phyloP scores from a whole-genome alignment of 2,329 filamentous ascomycete species.

The Ophiostoma himal-ulmi region DNA sequence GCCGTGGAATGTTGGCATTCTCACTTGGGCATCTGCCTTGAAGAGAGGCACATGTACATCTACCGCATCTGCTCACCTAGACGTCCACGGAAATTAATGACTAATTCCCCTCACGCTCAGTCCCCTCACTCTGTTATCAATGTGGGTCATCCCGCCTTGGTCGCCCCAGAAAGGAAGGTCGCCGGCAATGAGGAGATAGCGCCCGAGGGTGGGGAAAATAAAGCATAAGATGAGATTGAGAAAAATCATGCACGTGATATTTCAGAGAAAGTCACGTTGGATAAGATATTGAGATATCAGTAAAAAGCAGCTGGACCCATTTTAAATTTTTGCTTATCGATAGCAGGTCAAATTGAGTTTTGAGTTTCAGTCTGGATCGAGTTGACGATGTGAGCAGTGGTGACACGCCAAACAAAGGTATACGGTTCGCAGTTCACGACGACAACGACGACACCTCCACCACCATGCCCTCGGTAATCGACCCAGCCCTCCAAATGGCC shows the following conservation, averaged over 20 bases:
- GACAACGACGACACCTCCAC: background rate
- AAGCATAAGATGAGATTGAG: background rate
- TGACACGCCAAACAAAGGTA: background rate
- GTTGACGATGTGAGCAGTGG: background rate
- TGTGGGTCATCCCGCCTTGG: background rate
- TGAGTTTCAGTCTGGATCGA: background rate
- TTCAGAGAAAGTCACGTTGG: background rate
- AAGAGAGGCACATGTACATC: too few relatives aligned
- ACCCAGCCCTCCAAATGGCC: background rate
- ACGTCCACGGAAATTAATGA: background rate
- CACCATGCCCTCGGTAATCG: constrained; percentile 4
- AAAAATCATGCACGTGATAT: background rate
- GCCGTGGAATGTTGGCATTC: background rate
- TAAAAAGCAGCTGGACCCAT: background rate
- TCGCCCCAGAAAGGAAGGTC: constrained; percentile 24
- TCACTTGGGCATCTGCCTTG: background rate
- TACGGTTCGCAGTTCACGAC: background rate
- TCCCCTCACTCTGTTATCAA: background rate
- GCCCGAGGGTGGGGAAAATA: background rate
- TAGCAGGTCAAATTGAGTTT: background rate
- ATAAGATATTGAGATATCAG: background rate
- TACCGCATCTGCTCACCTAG: too few relatives aligned
- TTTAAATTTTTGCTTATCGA: constrained; percentile 14
- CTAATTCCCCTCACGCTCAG: background rate
- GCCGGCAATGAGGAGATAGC: background rate